Evolutionary conservation across 495 filamentous ascomycete species (phyloP), one percentile per base, ranked within the genome.

Genomic region (Daldinia childiae): DNA sequence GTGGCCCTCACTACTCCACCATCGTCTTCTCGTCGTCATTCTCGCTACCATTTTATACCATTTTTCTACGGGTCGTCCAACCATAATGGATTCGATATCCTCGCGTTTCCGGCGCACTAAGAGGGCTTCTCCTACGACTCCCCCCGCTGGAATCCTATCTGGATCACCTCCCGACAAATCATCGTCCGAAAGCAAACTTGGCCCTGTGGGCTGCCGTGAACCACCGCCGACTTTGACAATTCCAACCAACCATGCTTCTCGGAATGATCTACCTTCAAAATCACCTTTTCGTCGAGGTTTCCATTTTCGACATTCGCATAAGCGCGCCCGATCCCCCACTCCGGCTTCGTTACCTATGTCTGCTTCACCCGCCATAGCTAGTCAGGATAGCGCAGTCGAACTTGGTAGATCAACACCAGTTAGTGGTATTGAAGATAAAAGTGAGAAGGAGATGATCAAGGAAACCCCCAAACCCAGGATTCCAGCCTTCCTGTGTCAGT

Each of bases 401-500:
- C 73, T 66, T 15, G 75, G 77, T 15, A 73, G 74, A 38, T 72
- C 77, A 4, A 71, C 76, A 5, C 52, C 77, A 11, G 54, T 74
- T 21, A 72, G 65, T 41, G 67, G 60, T 14, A 66, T 68, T 6
- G 66, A 29, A 48, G 52, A 76, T 24, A 80, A 77, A 32, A 9
- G 69, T 69, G 63, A 6, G 62, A 24, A 63, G 9, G 60, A 39
- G 11, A 36, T 54, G 26, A 61, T 68, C 39, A 45, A 50, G 24
- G 56, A 51, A 24, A 72, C 66, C 21, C 74, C 68, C 11, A 69
- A 68, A 50, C 74, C 67, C 8, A 69, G 74, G 60, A 81, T 85
- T 45, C 85, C 85, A 14, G 66, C 74, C 3, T 87, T 87, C 68
- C 73, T 87, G 45, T 75, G 79, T 14, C 70, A 81, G 11, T 78